Base-by-base conservation (phyloP, 441 rosid species). In the Adansonia gregorii region DNA sequence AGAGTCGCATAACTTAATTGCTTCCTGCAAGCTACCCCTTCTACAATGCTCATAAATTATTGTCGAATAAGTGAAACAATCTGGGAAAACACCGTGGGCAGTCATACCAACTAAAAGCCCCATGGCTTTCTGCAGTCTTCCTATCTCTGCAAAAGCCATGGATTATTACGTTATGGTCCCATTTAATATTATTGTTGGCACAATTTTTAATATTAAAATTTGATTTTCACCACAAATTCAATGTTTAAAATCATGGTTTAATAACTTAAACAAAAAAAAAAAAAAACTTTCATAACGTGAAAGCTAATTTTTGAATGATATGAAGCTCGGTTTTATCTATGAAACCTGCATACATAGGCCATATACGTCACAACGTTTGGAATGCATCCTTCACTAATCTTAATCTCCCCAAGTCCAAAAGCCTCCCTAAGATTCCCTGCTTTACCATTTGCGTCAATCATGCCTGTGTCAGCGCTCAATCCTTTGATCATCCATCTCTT, bases 61-160 rank as follows among this genome's bases (percentile, higher is more conserved):
- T 7, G 97, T 95, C 19, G 99, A 90, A 79, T 92, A 93, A 3
- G 97, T 91, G 76, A 95, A 83, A 79, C 96, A 91, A 83, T 93
- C 97, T 2, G 97, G 99, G 17, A 82, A 82, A 73, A 91, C 77
- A 63, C 87, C 91, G 27, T 76, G 80, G 20, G 69, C 86, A 20
- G 80, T 52, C 99, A 95, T 95, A 78, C 83, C 88, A 51, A 52
- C 83, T 63, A 93, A 59, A 60, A 91, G 85, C 73, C 83, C 81
- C 12, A 66, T 83, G 66, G 97, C 99, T 82, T 90, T 95, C 59
- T 72, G 71, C 78, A 93, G 80, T 76, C 85, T 90, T 55, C 97
- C 97, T 78, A 86, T 81, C 83, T 83, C 1, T 91, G 87, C 98
- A 86, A 82, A 93, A 89, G 8, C 98, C 98, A 0, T 89, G 90